phyloP scores from a whole-genome alignment of 305 asterid genomes.

The Fraxinus albicans region DNA sequence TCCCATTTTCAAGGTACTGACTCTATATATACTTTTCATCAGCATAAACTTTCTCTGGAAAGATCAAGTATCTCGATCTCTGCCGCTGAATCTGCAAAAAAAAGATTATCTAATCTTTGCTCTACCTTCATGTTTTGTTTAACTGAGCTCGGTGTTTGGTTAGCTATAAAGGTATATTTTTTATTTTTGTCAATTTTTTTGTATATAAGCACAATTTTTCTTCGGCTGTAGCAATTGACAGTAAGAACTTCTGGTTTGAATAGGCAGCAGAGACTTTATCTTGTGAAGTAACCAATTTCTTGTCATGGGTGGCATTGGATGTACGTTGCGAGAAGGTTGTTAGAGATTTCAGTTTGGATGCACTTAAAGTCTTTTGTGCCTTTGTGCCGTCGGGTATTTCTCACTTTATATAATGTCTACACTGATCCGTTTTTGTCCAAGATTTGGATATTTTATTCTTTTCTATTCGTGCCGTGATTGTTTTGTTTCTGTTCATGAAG shows the following conservation, averaged over 20 bases:
- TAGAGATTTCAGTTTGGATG: constrained; percentile 55
- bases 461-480: constrained; percentile 14
- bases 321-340: constrained; percentile 39
- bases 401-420: background rate
- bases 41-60: constrained; percentile 42
- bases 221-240: background rate
- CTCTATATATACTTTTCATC: constrained; percentile 22
- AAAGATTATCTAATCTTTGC: constrained; percentile 37
- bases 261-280: constrained; percentile 70
- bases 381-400: constrained; percentile 52
- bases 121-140: constrained; percentile 54
- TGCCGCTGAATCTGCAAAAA: constrained; percentile 37
- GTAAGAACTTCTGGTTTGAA: constrained; percentile 17
- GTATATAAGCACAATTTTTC: background rate
- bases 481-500: constrained; percentile 28
- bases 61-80: constrained; percentile 28
- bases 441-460: constrained; percentile 7
- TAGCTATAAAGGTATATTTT: constrained; percentile 63
- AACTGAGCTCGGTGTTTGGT: constrained; percentile 66
- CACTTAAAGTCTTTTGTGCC: constrained; percentile 39
- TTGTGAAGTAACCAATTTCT: constrained; percentile 31
- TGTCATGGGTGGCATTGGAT: constrained; percentile 49
- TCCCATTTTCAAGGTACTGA: constrained; percentile 20
- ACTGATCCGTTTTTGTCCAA: background rate
- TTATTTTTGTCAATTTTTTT: background rate